A percentile compares a stretch with the other conserved stretches of the same genome.
Evolutionary conservation across 805 yeast genomes (phyloP).

Genomic region (Dipodascopsis uninucleata): DNA sequence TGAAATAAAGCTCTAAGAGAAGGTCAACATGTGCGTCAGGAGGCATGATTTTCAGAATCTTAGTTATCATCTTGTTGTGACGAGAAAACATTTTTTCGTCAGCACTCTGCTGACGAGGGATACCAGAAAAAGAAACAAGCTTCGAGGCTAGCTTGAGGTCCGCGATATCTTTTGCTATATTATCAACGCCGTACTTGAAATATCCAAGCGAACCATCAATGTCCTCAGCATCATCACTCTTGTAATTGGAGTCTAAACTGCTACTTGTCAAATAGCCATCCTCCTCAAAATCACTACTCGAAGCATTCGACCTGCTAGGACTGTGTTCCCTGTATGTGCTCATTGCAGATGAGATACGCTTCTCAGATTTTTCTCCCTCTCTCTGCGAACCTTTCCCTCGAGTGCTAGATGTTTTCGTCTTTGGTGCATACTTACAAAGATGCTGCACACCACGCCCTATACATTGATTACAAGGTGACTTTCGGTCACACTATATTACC

Average conservation of each 20-base stretch:
- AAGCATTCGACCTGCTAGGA: no score
- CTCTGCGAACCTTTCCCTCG: no score
- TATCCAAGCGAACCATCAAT: constrained; percentile 20
- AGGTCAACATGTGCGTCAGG: constrained; percentile 25
- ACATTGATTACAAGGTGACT: constrained; percentile 25
- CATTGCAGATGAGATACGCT: no score
- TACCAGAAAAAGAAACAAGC: constrained; percentile 13
- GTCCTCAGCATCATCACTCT: constrained; percentile 21
- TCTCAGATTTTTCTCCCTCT: no score
- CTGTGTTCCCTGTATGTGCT: no score
- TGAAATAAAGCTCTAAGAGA: constrained; percentile 15
- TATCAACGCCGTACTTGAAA: constrained; percentile 21
- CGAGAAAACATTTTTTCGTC: constrained; percentile 7
- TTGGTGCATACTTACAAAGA: constrained; percentile 21
- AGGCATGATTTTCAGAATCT: constrained; percentile 23
- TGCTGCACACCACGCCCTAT: constrained; percentile 15
- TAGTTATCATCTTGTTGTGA: constrained; percentile 15
- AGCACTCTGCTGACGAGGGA: constrained; percentile 10
- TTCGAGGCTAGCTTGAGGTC: constrained; percentile 22
- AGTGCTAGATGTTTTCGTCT: no score
- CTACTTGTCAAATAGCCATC: no score
- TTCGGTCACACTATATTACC: constrained; percentile 27
- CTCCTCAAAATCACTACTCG: no score
- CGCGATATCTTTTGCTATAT: constrained; percentile 25
- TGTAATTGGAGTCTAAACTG: constrained; percentile 14